Evolutionary conservation across 2,329 filamentous ascomycete genomes (phyloP), one percentile per base, ranked within the genome.

Genomic region (Aspergillus sp.): DNA sequence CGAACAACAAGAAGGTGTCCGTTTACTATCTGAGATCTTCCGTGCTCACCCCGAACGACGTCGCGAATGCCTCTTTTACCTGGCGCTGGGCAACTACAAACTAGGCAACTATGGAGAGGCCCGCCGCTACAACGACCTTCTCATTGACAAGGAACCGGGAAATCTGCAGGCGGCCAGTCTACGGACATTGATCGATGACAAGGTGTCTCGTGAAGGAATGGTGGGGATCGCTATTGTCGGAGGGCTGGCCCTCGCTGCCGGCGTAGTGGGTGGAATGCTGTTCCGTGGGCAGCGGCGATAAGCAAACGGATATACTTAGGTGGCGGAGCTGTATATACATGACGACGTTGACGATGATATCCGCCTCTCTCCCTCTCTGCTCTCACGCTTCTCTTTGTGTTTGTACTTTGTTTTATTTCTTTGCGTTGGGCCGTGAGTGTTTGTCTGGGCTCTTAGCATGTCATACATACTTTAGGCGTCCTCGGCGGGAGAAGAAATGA

Each of bases 61-160:
- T 71, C 89, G 95, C 70, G 95, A 99, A 83, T 99, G 95, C 73
- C 89, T 99, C 61, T 99, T 97, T 82, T 99, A 99, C 78, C 87
- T 99, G 54, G 95, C 91, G 24, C 85, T 99, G 33, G 95, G 95
- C 62, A 96, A 98, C 82, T 98, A 93, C 85, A 98, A 98, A 81
- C 86, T 99, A 47, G 93, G 93, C 61, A 98, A 97, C 82, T 99
- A 97, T 76, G 92, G 88, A 60, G 95, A 99, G 73, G 93, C 93
- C 59, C 84, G 93, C 70, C 85, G 91, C 71, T 98, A 98, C 79
- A 99, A 99, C 75, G 93, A 98, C 71, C 82, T 93, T 50, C 81
- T 99, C 61, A 78, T 98, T 54, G 91, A 97, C 61, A 89, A 93
- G 73, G 95, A 99, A 79, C 91, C 92, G 8, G 86, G 85, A 47